phyloP scores from a whole-genome alignment of 805 yeast genomes.

The Metschnikowia sp. region DNA sequence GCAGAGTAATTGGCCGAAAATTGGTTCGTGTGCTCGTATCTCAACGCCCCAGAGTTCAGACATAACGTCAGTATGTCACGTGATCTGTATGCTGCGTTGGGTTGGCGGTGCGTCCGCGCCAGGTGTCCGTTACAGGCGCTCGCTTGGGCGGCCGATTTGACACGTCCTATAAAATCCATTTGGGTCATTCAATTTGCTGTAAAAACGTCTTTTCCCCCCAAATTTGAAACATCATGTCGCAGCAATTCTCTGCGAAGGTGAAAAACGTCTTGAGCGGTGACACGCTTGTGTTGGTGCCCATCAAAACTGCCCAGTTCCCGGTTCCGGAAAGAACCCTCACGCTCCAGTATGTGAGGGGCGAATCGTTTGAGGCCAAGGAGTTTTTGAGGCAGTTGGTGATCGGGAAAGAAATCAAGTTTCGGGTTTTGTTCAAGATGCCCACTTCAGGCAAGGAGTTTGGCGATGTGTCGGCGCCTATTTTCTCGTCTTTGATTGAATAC shows the following conservation, averaged over 20 bases:
- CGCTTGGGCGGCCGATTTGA: too few relatives aligned
- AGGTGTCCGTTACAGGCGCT: too few relatives aligned
- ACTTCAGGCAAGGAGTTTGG: slow-evolving; percentile 63
- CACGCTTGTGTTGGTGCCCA: slow-evolving; percentile 58
- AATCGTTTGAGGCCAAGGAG: slow-evolving; percentile 61
- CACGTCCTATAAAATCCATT: too few relatives aligned
- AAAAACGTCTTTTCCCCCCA: neutral
- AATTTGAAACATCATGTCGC: neutral
- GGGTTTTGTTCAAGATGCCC: slow-evolving; percentile 51
- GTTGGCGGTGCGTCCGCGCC: too few relatives aligned
- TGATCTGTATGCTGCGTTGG: too few relatives aligned
- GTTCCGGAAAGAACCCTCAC: slow-evolving; percentile 59
- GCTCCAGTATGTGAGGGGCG: slow-evolving; percentile 60
- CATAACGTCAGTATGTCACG: too few relatives aligned
- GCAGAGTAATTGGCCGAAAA: too few relatives aligned
- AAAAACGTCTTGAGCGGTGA: slow-evolving; percentile 71
- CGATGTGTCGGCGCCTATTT: slow-evolving; percentile 62
- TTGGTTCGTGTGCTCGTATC: too few relatives aligned
- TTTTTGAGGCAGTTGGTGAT: slow-evolving; percentile 56
- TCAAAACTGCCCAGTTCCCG: slow-evolving; percentile 38
- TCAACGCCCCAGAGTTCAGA: too few relatives aligned
- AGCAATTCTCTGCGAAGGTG: slow-evolving; percentile 49
- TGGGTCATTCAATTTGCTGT: neutral
- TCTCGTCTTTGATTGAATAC: slow-evolving; percentile 55
- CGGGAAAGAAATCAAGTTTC: slow-evolving; percentile 62